Conservation (phyloP, 768 basidiomycete species). For the Leccinum uliginosum region DNA sequence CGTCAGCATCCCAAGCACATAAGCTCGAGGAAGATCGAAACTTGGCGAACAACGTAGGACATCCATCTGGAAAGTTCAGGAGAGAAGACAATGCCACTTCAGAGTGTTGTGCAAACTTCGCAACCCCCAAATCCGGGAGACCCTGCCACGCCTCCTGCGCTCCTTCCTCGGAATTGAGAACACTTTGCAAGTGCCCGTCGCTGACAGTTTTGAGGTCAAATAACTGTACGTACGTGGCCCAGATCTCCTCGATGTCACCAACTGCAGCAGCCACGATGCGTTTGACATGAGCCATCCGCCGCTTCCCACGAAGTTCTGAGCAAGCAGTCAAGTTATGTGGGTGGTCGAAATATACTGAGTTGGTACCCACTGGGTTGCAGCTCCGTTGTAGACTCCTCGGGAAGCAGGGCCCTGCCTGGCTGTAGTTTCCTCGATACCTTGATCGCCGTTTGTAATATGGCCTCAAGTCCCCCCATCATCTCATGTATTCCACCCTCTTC, state of each 20-base stretch:
- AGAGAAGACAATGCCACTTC: neutral
- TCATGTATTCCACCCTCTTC: constrained; percentile 2
- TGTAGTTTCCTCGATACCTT: constrained; percentile 1
- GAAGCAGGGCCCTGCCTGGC: accelerated
- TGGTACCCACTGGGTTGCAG: neutral
- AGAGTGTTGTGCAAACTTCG: neutral
- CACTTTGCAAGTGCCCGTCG: neutral
- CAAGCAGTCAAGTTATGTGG: too few relatives aligned
- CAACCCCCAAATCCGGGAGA: constrained; percentile 2
- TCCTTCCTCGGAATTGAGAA: neutral
- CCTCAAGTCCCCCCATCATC: constrained; percentile 4
- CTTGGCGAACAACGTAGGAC: neutral
- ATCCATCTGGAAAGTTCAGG: neutral
- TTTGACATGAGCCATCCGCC: neutral
- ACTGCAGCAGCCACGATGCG: neutral
- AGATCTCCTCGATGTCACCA: constrained; percentile 7
- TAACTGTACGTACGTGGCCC: constrained; percentile 2
- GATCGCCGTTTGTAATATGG: neutral
- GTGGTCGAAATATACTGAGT: neutral
- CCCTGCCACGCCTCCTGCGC: neutral
- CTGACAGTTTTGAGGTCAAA: neutral
- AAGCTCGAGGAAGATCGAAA: neutral
- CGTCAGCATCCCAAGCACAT: constrained; percentile 2
- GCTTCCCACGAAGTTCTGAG: neutral
- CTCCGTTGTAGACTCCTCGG: neutral